Evolutionary conservation across 2,329 filamentous ascomycete genomes (phyloP), one percentile per base, ranked within the genome.

Genomic region (Neospermospora avenae): DNA sequence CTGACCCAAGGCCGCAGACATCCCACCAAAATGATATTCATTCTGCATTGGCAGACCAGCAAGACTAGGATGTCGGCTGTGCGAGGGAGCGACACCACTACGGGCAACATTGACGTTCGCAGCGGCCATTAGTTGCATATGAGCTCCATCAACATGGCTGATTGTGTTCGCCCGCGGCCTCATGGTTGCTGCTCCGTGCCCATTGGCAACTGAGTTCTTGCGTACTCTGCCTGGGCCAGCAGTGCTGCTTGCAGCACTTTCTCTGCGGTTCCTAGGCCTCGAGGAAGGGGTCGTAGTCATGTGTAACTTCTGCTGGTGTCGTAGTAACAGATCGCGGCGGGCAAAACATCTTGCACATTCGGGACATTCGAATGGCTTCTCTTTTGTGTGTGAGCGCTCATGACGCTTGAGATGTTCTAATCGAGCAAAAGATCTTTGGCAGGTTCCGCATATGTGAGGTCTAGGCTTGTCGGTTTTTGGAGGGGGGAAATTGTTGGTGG

Each of bases 281-380:
- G 92, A 88, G 5, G 92, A 92, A 5, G 95, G 90, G 0, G 92
- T 92, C 13, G 91, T 90, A 25, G 91, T 91, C 81, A 96, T 91
- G 74, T 99, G 95, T 51, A 99, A 84, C 81, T 99, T 99, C 80
- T 99, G 95, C 81, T 99, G 95, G 77, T 99, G 95, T 61, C 95
- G 86, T 67, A 99, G 80, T 58, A 99, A 82, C 67, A 99, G 77
- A 75, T 99, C 95, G 67, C 95, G 86, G 63, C 95, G 86, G 62
- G 95, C 95, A 76, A 99, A 99, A 77, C 95, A 98, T 77, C 95
- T 81, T 39, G 91, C 84, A 76, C 95, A 99, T 75, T 98, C 91
- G 28, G 91, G 91, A 71, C 95, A 99, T 76, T 97, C 92, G 70
- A 99, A 99, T 0, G 95, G 95, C 80, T 99, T 99, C 78, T 99